Conservation (phyloP, 164 flowering plant species). For the Chimonanthus salicifolius region DNA sequence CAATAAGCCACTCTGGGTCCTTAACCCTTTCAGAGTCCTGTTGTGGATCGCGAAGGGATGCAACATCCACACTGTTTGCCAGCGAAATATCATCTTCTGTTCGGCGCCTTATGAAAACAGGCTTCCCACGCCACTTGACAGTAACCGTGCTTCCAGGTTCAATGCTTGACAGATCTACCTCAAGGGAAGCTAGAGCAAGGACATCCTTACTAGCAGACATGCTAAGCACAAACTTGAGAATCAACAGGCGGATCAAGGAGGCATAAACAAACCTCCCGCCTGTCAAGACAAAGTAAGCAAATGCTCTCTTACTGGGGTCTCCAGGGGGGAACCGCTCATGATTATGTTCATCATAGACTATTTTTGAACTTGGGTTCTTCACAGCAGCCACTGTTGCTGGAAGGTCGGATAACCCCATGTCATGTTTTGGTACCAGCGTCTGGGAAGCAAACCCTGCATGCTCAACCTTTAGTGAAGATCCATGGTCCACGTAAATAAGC, state of each 20-base stretch:
- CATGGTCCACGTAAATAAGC: background rate
- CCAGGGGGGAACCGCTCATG: constrained; percentile 25
- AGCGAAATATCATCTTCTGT: constrained; percentile 21
- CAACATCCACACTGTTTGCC: constrained; percentile 21
- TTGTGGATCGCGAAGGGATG: constrained; percentile 23
- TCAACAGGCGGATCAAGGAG: constrained; percentile 13
- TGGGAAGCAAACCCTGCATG: constrained; percentile 20
- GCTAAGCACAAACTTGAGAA: constrained; percentile 19
- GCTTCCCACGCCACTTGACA: constrained; percentile 27
- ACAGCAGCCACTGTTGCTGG: constrained; percentile 18
- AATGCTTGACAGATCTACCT: constrained; percentile 23
- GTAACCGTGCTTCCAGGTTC: constrained; percentile 23
- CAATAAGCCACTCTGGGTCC: constrained; percentile 28
- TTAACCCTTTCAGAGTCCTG: constrained; percentile 16
- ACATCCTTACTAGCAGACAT: constrained; percentile 23
- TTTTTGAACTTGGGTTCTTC: constrained; percentile 21
- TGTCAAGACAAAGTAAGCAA: constrained; percentile 21
- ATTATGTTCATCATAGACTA: constrained; percentile 22
- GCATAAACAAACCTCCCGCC: constrained; percentile 23
- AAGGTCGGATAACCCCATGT: constrained; percentile 8
- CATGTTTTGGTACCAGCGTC: constrained; percentile 7
- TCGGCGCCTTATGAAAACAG: constrained; percentile 21
- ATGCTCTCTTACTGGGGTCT: constrained; percentile 23
- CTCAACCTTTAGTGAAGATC: background rate
- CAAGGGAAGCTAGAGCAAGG: constrained; percentile 22